Conservation (phyloP, 768 basidiomycete species). For the Grammothele lineata region DNA sequence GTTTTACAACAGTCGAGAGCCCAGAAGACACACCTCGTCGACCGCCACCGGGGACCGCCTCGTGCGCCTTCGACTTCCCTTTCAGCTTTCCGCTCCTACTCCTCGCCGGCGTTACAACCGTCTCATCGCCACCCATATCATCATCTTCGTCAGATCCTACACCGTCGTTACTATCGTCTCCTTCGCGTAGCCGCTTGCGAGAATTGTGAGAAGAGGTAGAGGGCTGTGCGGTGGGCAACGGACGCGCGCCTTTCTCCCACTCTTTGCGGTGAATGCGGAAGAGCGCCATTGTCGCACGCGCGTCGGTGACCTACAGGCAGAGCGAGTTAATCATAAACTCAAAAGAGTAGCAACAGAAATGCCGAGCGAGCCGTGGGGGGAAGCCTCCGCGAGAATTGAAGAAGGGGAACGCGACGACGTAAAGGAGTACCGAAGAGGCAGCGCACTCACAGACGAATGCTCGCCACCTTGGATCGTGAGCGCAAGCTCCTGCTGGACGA, state of each 20-base stretch:
- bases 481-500: slow-evolving; percentile 76
- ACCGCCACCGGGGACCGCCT: slow-evolving; percentile 45
- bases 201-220: not conserved
- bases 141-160: not conserved
- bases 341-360: not conserved
- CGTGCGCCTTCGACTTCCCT: not conserved
- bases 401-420: too few species aligned
- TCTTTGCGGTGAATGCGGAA: slow-evolving; percentile 77
- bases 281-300: slow-evolving; percentile 92
- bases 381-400: too few species aligned
- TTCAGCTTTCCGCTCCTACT: not conserved
- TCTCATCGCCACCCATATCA: not conserved
- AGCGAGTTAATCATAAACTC: not conserved
- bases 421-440: too few species aligned
- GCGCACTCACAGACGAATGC: slow-evolving; percentile 77
- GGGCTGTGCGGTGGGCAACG: not conserved
- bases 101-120: not conserved
- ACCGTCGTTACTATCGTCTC: not conserved
- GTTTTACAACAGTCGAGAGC: slow-evolving; percentile 45
- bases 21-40: slow-evolving; percentile 64
- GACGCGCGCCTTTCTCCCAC: slow-evolving; percentile 55
- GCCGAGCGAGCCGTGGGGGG: not conserved
- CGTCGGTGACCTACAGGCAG: slow-evolving; percentile 65
- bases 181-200: not conserved
- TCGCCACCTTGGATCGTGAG: slow-evolving; percentile 83